Evolutionary conservation across 208 protist genomes (phyloP).

Genomic region (Novymonas esmeraldas): DNA sequence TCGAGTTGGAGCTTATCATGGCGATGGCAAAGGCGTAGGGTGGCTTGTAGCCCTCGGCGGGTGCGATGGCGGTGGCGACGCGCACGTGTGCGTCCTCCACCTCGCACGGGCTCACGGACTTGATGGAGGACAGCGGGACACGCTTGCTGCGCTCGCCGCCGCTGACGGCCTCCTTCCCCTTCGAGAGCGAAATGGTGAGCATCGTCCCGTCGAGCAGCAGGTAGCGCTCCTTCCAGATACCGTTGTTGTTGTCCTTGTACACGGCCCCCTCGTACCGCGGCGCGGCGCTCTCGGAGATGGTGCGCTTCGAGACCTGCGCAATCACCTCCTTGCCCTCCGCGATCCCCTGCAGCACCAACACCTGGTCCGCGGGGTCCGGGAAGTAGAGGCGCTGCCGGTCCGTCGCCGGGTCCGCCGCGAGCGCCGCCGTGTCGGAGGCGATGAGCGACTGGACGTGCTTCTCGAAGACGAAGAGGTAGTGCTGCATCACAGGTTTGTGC

Average conservation of each 20-base stretch:
- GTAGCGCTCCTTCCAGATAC: slow-evolving; percentile 88
- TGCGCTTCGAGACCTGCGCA: slow-evolving; percentile 38
- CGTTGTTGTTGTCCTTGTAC: slow-evolving; percentile 78
- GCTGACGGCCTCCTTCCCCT: slow-evolving; percentile 57
- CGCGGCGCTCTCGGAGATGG: slow-evolving; percentile 37
- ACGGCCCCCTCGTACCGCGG: slow-evolving; percentile 73
- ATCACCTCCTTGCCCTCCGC: slow-evolving; percentile 65
- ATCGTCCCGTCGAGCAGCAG: slow-evolving; percentile 52
- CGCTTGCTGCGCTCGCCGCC: slow-evolving; percentile 70
- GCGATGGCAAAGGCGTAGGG: slow-evolving; percentile 73
- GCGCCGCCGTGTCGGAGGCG: slow-evolving; percentile 36
- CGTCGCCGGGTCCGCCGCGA: slow-evolving; percentile 34
- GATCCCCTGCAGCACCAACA: slow-evolving; percentile 63
- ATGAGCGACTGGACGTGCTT: slow-evolving; percentile 64
- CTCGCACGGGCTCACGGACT: slow-evolving; percentile 62
- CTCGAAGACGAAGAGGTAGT: slow-evolving; percentile 79
- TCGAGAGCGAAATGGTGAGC: slow-evolving; percentile 79
- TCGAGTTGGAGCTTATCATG: slow-evolving; percentile 70
- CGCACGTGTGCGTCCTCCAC: slow-evolving; percentile 49
- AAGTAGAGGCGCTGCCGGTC: slow-evolving; percentile 50
- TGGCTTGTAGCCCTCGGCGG: slow-evolving; percentile 32
- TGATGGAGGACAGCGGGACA: slow-evolving; percentile 65
- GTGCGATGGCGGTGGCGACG: slow-evolving; percentile 13
- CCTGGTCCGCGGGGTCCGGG: slow-evolving; percentile 38
- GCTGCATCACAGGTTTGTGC: slow-evolving; percentile 78